A percentile compares a stretch with the other conserved stretches of the same genome.
Conservation (phyloP, 2,329 filamentous ascomycete species). For the Botrytis squamosa region DNA sequence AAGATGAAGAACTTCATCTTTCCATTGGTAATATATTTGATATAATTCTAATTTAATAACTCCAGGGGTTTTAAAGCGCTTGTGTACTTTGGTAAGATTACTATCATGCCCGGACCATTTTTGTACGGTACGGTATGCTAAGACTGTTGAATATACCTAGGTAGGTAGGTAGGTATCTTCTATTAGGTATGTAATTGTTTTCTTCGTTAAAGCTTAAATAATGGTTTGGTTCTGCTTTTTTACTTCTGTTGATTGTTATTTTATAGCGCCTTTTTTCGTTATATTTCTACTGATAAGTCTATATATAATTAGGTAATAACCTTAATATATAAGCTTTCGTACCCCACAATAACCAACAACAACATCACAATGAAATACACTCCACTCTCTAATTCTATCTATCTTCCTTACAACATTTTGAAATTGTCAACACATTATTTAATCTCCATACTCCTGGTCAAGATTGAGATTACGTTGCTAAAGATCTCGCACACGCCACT, state of each 20-base stretch:
- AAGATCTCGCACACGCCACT: constrained; percentile 37
- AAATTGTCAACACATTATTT: constrained; percentile 24
- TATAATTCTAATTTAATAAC: background rate
- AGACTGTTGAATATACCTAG: background rate
- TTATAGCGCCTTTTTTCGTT: background rate
- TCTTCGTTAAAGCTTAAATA: background rate
- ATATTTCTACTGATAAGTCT: background rate
- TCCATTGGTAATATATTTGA: too few relatives aligned
- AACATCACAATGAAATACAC: background rate
- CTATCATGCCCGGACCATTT: background rate
- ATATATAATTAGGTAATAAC: background rate
- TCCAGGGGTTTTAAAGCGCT: background rate
- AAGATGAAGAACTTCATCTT: background rate
- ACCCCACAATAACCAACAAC: background rate
- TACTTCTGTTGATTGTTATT: background rate
- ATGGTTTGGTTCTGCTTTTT: background rate
- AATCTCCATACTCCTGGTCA: constrained; percentile 37
- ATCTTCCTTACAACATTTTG: background rate
- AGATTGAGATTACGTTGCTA: constrained; percentile 38
- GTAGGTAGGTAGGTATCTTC: background rate
- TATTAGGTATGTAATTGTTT: too few relatives aligned
- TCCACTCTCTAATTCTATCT: background rate
- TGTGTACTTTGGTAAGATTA: background rate
- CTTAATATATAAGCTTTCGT: background rate
- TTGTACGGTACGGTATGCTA: background rate